Evolutionary conservation across 1,284 basidiomycete species (phyloP), one percentile per base, ranked within the genome.

Genomic region (Phylloporus sp.): DNA sequence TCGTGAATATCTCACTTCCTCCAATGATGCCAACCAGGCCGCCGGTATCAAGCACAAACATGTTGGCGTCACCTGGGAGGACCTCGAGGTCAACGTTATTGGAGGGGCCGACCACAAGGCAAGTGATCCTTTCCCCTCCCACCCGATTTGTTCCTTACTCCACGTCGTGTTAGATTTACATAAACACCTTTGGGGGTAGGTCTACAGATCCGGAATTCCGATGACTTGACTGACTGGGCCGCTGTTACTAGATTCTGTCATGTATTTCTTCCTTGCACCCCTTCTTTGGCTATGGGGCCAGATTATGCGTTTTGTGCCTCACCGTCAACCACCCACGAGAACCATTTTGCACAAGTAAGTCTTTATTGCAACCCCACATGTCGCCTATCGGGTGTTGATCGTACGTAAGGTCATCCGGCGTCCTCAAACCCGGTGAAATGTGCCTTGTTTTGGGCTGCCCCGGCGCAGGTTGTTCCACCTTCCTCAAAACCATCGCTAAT

Each of bases 21-120:
- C 85, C 32, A 89, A 89, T 68, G 85, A 90, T 64, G 85, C 85
- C 10, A 81, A 85, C 62, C 87, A 93, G 64, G 76, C 80, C 32
- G 89, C 90, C 10, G 93, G 92, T 7, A 91, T 95, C 70, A 87
- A 88, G 70, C 89, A 90, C 76, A 96, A 96, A 80, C 87, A 89
- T 66, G 91, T 95, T 42, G 93, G 93, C 42, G 91, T 94, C 34
- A 86, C 87, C 29, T 95, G 92, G 90, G 84, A 92, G 58, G 81
- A 89, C 67, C 77, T 94, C 1, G 82, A 89, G 62, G 94, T 95
- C 53, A 81, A 89, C 24, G 92, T 90, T 32, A 74, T 83, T 2
- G 93, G 92, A 31, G 89, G 89, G 49, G 76, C 75, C 26, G 80
- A 82, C 71, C 82, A 78, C 71, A 91, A 91, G 79, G 89, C 84